phyloP scores from a whole-genome alignment of 441 rosid genomes.

The Arabidopsis hybrid region DNA sequence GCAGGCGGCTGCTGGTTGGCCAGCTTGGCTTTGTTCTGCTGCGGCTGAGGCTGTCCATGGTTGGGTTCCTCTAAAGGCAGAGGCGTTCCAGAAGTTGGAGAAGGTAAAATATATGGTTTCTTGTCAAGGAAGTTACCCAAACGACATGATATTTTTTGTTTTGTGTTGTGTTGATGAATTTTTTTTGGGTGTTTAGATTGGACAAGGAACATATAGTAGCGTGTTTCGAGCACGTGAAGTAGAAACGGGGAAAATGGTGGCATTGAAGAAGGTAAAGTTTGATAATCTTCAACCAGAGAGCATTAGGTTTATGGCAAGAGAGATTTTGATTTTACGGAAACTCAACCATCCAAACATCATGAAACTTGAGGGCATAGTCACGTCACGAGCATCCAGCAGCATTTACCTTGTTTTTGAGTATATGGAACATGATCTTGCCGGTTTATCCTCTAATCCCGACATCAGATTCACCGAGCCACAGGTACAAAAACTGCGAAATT shows the following conservation, averaged over 20 bases:
- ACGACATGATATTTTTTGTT: background rate
- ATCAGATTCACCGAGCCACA: slow-evolving; percentile 73
- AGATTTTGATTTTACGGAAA: slow-evolving; percentile 83
- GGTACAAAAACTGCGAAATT: slow-evolving; percentile 44
- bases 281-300: slow-evolving; percentile 90
- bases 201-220: slow-evolving; percentile 97
- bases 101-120: slow-evolving; percentile 58
- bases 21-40: slow-evolving; percentile 79
- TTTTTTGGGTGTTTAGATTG: slow-evolving; percentile 59
- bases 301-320: slow-evolving; percentile 93
- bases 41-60: slow-evolving; percentile 84
- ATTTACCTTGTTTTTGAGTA: slow-evolving; percentile 91
- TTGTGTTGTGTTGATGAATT: background rate
- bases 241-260: slow-evolving; percentile 79
- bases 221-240: slow-evolving; percentile 89
- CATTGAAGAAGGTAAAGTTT: slow-evolving; percentile 86
- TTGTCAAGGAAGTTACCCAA: slow-evolving; percentile 30
- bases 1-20: slow-evolving; percentile 91
- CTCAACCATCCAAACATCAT: slow-evolving; percentile 90
- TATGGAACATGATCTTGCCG: slow-evolving; percentile 97
- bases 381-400: slow-evolving; percentile 72
- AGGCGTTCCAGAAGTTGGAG: slow-evolving; percentile 83
- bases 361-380: slow-evolving; percentile 81
- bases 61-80: slow-evolving; percentile 83
- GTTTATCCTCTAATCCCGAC: slow-evolving; percentile 69